Evolutionary conservation across 345 rosid genomes (phyloP).

Genomic region (Barbarea vulgaris): DNA sequence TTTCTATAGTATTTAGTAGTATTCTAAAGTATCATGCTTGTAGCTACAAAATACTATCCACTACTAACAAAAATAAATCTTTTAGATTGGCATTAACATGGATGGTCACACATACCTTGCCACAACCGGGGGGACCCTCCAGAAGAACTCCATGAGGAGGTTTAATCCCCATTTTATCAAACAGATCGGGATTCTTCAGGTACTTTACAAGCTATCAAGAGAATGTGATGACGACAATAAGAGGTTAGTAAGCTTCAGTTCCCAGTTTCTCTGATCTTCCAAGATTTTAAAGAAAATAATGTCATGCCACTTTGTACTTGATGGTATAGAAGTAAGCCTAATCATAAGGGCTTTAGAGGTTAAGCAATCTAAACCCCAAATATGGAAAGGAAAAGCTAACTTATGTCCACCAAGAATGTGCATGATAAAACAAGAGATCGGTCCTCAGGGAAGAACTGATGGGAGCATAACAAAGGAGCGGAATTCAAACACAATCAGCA

Average conservation of each 20-base stretch:
- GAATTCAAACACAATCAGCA: no score
- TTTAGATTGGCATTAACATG: slow-evolving; percentile 11
- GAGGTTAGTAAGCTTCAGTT: slow-evolving; percentile 24
- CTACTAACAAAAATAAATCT: slow-evolving; percentile 12
- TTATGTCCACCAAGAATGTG: no score
- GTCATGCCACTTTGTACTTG: not conserved
- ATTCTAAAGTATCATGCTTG: slow-evolving; percentile 1
- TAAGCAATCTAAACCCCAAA: not conserved
- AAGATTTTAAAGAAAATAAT: not conserved
- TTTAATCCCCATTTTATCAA: slow-evolving; percentile 92
- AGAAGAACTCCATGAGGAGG: slow-evolving; percentile 98
- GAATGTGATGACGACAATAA: slow-evolving; percentile 19
- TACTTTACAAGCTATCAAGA: slow-evolving; percentile 78
- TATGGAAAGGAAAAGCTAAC: slow-evolving; percentile 15
- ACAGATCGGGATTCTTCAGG: slow-evolving; percentile 91
- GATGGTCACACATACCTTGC: slow-evolving; percentile 64
- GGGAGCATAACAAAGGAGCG: no score
- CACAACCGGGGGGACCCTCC: slow-evolving; percentile 97
- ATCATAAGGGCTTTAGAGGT: not conserved
- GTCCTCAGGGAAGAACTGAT: no score
- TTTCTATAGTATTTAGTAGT: not conserved
- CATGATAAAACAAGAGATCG: no score
- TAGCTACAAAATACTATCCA: slow-evolving; percentile 4
- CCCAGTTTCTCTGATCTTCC: slow-evolving; percentile 6
- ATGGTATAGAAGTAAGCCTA: not conserved